Percentiles rank a stretch among this genome's conserved stretches.
These are phyloP conservation scores for Pythium aristosporum DNA, from an alignment of 352 stramenopile genomes.

Conservation along the genomic window DNA sequence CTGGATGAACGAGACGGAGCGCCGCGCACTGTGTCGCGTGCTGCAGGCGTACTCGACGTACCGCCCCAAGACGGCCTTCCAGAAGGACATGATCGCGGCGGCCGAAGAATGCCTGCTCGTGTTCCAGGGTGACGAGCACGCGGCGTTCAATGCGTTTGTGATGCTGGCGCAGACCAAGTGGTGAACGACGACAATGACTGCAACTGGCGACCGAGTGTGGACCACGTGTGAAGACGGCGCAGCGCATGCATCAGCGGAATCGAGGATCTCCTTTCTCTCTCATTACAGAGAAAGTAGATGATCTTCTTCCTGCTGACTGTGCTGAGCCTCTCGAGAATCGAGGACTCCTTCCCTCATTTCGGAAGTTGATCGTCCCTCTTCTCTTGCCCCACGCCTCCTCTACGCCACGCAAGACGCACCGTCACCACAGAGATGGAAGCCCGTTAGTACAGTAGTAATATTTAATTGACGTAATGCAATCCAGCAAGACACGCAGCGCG, in stretches of 20 bases:
- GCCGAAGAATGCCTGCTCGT: slow-evolving; percentile 36
- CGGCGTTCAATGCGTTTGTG: slow-evolving; percentile 34
- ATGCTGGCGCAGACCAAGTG: slow-evolving; percentile 27
- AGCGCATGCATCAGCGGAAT: slow-evolving; percentile 5
- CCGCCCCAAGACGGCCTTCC: slow-evolving; percentile 20
- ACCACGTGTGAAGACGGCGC: too few relatives aligned
- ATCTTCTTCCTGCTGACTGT: slow-evolving; percentile 15
- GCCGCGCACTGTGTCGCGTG: slow-evolving; percentile 28
- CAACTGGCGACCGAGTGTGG: background rate
- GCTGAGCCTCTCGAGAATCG: slow-evolving; percentile 13
- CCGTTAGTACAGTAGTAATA: background rate
- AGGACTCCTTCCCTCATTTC: slow-evolving; percentile 36
- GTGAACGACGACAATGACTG: slow-evolving; percentile 7
- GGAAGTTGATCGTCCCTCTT: slow-evolving; percentile 28
- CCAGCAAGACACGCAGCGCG: too few relatives aligned
- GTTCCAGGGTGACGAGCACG: slow-evolving; percentile 34
- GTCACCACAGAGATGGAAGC: too few relatives aligned
- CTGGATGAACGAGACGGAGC: slow-evolving; percentile 40
- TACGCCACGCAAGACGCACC: background rate
- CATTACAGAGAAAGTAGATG: slow-evolving; percentile 32
- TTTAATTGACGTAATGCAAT: background rate
- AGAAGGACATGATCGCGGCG: slow-evolving; percentile 35
- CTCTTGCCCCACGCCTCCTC: background rate
- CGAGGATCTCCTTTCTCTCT: slow-evolving; percentile 30
- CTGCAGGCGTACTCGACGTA: slow-evolving; percentile 33